Base-by-base conservation (phyloP, 1,139 yeast species). In the Pichia sp. region DNA sequence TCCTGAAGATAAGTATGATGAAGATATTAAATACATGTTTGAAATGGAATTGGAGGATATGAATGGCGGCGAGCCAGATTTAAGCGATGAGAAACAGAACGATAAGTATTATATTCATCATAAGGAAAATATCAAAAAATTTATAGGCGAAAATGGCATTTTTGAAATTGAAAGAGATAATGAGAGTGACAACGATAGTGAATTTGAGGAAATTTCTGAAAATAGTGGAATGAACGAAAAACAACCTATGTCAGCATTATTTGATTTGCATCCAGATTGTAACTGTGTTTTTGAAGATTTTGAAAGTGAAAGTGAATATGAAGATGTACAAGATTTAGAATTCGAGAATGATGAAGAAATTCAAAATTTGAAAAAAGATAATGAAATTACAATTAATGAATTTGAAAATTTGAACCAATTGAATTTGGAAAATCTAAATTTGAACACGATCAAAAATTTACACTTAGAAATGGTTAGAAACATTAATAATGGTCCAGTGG, bases 21-120 rank as follows among this genome's bases (percentile, higher is more conserved):
- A 83, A 55, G 92, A 85, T 63, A 76, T 84, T 27, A 70, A 76
- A 49, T 85, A 84, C 59, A 80, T 85, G 66, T 83, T 83, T 62
- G 88, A 82, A 48, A 73, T 74, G 57, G 87, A 81, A 55, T 73
- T 67, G 29, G 72, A 71, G 9, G 56, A 54, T 11, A 59, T 55
- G 46, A 53, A 58, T 29, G 57, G 54, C 8, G 65, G 66, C 45
- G 66, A 61, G 40, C 65, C 60, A 43, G 65, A 59, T 8, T 66
- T 61, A 5, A 57, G 53, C 11, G 42, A 46, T 4, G 34, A 34
- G 28, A 43, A 48, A 11, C 28, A 34, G 6, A 32, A 3, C 29
- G 5, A 5, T 10, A 32, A 26, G 36, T 51, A 51, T 28, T 47
- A 47, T 39, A 34, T 31, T 25, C 48, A 45, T 35, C 49, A 51